A percentile compares a stretch with the other conserved stretches of the same genome.
Evolutionary conservation across 345 rosid species (phyloP).

Genomic region (Triadica sebifera): DNA sequence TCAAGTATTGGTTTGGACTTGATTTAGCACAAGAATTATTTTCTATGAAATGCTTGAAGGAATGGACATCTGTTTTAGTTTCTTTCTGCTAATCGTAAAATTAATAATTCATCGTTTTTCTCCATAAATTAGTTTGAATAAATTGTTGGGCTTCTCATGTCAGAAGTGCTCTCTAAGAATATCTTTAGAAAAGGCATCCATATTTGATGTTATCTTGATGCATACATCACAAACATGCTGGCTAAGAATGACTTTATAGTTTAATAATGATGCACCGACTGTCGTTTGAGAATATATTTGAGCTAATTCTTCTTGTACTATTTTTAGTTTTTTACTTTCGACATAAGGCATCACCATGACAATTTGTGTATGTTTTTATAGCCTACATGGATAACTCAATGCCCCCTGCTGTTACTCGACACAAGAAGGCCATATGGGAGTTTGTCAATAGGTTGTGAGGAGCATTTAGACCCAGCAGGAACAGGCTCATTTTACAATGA

Average conservation of each 20-base stretch:
- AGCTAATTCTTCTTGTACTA: neutral
- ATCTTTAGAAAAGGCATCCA: neutral
- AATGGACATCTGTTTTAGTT: neutral
- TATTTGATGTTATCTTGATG: neutral
- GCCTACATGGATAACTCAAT: slow-evolving; percentile 91
- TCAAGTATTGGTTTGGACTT: neutral
- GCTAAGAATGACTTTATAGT: neutral
- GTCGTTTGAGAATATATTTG: neutral
- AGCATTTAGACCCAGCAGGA: slow-evolving; percentile 95
- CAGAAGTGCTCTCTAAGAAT: neutral
- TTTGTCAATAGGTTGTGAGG: slow-evolving; percentile 84
- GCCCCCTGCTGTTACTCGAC: slow-evolving; percentile 90
- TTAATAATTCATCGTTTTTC: neutral
- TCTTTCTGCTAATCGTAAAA: neutral
- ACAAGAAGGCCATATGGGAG: slow-evolving; percentile 96
- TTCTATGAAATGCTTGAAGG: neutral
- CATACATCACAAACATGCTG: neutral
- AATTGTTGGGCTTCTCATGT: neutral
- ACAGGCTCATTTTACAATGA: slow-evolving; percentile 93
- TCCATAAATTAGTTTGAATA: neutral
- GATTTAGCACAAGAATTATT: neutral
- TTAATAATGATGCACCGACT: no score
- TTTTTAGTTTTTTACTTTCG: neutral
- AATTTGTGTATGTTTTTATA: slow-evolving; percentile 33
- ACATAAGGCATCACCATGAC: neutral